These are phyloP conservation scores for Pythium monospermum DNA, from an alignment of 352 stramenopile genomes.

Conservation along the genomic window DNA sequence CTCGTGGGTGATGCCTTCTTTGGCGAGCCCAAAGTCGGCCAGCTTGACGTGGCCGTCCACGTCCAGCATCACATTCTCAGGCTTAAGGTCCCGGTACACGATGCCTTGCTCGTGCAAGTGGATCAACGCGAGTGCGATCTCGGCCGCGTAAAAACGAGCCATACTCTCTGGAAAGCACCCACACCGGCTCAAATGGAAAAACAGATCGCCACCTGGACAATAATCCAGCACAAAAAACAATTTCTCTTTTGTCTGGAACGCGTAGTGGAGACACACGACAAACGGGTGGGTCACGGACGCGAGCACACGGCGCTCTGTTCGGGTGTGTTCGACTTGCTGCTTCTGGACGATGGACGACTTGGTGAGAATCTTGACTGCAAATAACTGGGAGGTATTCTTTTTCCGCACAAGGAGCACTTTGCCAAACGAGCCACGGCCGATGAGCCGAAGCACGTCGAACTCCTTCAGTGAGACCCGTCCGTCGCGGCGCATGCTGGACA, in stretches of 20 bases:
- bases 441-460: conserved; percentile 89
- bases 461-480: conserved; percentile 67
- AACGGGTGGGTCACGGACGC: conserved; percentile 82
- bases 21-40: conserved; percentile 76
- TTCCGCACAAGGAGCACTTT: conserved; percentile 89
- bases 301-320: conserved; percentile 78
- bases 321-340: conserved; percentile 80
- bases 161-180: conserved; percentile 79
- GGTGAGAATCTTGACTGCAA: conserved; percentile 81
- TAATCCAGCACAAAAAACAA: conserved; percentile 87
- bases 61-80: conserved; percentile 86
- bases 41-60: conserved; percentile 80
- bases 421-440: conserved; percentile 91
- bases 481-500: conserved; percentile 14
- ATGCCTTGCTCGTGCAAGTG: conserved; percentile 84
- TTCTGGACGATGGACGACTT: conserved; percentile 78
- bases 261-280: conserved; percentile 85
- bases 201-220: conserved; percentile 77
- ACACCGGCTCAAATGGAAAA: conserved; percentile 73
- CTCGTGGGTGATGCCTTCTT: conserved; percentile 68
- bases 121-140: conserved; percentile 82
- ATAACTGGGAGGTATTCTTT: conserved; percentile 70
- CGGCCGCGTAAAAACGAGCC: conserved; percentile 78
- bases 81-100: conserved; percentile 81
- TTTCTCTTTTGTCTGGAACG: conserved; percentile 83